Conservation (phyloP, 345 rosid species). For the Arabis hirsuta region DNA sequence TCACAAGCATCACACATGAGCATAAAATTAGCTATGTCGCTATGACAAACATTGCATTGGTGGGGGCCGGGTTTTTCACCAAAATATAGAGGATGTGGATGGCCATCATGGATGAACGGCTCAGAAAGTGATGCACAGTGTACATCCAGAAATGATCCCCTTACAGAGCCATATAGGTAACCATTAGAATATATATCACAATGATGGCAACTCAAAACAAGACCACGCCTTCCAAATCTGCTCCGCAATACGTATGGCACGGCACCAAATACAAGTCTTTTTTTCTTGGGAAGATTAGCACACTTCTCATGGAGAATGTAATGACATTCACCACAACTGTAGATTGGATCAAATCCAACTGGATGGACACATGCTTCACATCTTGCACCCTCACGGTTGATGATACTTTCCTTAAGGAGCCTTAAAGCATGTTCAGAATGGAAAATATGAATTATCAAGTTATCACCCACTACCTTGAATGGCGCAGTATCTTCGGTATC, state of each 20-base stretch:
- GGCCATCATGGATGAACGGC: constrained; percentile 1
- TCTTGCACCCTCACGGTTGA: background rate
- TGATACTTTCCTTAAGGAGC: background rate
- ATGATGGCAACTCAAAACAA: too few relatives aligned
- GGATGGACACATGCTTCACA: constrained; percentile 9
- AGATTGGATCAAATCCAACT: background rate
- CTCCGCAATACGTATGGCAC: background rate
- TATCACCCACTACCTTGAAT: background rate
- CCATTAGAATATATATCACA: background rate
- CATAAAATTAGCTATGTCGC: too few relatives aligned
- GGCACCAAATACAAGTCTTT: constrained; percentile 1
- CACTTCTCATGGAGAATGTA: constrained; percentile 21
- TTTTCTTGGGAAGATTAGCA: constrained; percentile 16
- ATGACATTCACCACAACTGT: background rate
- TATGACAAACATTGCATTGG: background rate
- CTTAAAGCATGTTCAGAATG: background rate
- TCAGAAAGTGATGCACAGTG: constrained; percentile 24
- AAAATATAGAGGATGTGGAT: constrained; percentile 24
- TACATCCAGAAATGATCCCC: background rate
- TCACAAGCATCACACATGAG: background rate
- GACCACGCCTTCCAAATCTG: too few relatives aligned
- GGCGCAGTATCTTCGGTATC: background rate
- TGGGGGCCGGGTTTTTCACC: too few relatives aligned
- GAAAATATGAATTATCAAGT: background rate
- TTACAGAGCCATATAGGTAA: background rate